These are phyloP conservation scores for Ceratocystis papillata DNA, from an alignment of 2,329 filamentous ascomycete species.

Conservation along the genomic window DNA sequence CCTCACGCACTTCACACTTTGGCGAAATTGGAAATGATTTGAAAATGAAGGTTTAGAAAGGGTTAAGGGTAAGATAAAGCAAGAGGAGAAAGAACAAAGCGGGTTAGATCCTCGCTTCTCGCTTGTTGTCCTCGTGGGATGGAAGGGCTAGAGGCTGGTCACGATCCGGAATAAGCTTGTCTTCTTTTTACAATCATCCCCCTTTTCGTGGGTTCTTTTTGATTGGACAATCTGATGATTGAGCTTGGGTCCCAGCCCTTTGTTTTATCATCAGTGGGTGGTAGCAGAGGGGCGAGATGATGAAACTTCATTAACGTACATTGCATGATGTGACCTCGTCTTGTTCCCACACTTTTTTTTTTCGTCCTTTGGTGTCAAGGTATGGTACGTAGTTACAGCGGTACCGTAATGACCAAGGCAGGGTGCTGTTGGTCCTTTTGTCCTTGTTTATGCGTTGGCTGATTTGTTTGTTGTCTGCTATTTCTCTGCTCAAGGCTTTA, in stretches of 20 bases:
- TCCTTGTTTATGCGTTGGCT: too few relatives aligned
- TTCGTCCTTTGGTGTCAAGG: too few relatives aligned
- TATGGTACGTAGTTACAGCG: too few relatives aligned
- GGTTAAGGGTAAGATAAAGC: neutral
- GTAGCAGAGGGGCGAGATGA: neutral
- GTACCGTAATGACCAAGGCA: too few relatives aligned
- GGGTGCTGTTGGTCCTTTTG: too few relatives aligned
- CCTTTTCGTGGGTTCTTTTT: neutral
- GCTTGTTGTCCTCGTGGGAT: neutral
- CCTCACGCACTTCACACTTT: slow-evolving; percentile 4
- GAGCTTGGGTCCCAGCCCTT: slow-evolving; percentile 1
- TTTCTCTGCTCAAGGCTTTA: too few relatives aligned
- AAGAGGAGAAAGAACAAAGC: neutral
- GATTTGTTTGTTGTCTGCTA: too few relatives aligned
- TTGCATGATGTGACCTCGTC: neutral
- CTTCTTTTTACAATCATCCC: neutral
- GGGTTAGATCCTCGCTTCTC: neutral
- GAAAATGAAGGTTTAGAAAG: neutral
- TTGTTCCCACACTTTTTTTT: too few relatives aligned
- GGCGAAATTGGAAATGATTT: slow-evolving; percentile 11
- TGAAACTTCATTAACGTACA: neutral
- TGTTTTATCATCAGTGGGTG: neutral
- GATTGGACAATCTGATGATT: neutral
- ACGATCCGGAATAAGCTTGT: neutral
- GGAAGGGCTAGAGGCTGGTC: neutral